Percentiles rank a stretch among this genome's conserved stretches.
phyloP scores from a whole-genome alignment of 2,329 filamentous ascomycete genomes.

The Trichoderma sp. region DNA sequence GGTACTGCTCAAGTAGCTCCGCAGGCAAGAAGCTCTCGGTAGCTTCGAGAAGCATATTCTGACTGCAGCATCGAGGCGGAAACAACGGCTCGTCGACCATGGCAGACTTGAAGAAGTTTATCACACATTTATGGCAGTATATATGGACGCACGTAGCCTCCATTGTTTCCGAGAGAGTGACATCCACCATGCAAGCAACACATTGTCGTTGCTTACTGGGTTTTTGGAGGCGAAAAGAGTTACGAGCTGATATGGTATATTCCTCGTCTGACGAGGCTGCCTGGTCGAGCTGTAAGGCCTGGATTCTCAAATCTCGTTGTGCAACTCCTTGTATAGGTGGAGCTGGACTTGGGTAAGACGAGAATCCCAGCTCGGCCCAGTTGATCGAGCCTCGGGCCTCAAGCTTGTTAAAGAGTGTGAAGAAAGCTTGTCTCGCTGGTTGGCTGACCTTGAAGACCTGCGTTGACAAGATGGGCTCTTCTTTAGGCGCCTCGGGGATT shows the following conservation, averaged over 20 bases:
- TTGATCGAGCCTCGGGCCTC: slow-evolving; percentile 39
- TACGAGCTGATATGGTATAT: slow-evolving; percentile 54
- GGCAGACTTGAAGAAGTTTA: slow-evolving; percentile 44
- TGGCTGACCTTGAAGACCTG: slow-evolving; percentile 44
- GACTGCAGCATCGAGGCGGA: slow-evolving; percentile 56
- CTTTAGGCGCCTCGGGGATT: background rate
- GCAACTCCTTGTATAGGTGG: too few species aligned
- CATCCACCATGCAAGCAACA: background rate
- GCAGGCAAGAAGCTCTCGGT: slow-evolving; percentile 43
- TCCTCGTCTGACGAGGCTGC: slow-evolving; percentile 57
- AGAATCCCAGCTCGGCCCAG: slow-evolving; percentile 49
- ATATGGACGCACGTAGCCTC: slow-evolving; percentile 48
- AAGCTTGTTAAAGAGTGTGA: slow-evolving; percentile 40
- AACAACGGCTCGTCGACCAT: slow-evolving; percentile 55
- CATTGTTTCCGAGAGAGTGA: background rate
- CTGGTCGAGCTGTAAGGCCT: too few species aligned
- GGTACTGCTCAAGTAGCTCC: slow-evolving; percentile 43
- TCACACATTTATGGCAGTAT: slow-evolving; percentile 56
- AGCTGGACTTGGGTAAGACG: too few species aligned
- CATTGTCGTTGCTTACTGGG: background rate
- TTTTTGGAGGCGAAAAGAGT: slow-evolving; percentile 57
- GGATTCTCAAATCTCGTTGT: too few species aligned
- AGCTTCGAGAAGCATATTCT: slow-evolving; percentile 44
- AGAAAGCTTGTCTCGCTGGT: slow-evolving; percentile 46
- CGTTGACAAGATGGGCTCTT: background rate